A percentile compares a stretch with the other conserved stretches of the same genome.
phyloP scores from a whole-genome alignment of 140 eudicot species.

The Cichorium intybus region DNA sequence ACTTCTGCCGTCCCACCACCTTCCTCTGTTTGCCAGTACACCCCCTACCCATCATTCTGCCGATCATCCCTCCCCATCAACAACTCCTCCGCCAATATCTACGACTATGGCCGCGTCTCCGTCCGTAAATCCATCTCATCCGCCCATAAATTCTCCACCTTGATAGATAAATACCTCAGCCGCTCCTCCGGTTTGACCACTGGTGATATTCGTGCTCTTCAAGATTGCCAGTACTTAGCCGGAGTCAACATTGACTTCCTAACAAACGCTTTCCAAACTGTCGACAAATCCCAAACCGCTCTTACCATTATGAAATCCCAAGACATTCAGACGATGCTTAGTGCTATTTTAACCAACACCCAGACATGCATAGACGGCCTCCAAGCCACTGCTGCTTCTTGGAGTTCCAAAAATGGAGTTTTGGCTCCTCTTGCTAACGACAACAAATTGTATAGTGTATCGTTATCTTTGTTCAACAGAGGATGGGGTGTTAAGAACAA shows the following conservation, averaged over 20 bases:
- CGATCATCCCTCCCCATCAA: conserved; percentile 42
- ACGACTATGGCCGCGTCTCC: conserved; percentile 65
- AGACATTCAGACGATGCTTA: conserved; percentile 65
- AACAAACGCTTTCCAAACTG: conserved; percentile 29
- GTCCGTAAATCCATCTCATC: conserved; percentile 59
- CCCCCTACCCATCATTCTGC: conserved; percentile 66
- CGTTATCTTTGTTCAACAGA: conserved; percentile 60
- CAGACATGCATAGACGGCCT: conserved; percentile 76
- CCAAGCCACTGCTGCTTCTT: conserved; percentile 55
- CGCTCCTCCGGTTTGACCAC: conserved; percentile 37
- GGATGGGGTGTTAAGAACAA: conserved; percentile 58
- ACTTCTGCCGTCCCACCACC: conserved; percentile 1
- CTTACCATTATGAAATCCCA: conserved; percentile 42
- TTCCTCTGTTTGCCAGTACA: conserved; percentile 47
- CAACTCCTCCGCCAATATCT: conserved; percentile 52
- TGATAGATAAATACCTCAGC: conserved; percentile 45
- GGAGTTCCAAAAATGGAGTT: conserved; percentile 59
- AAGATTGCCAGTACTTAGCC: conserved; percentile 63
- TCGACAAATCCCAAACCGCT: conserved; percentile 34
- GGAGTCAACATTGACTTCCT: conserved; percentile 57
- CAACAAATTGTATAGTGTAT: conserved; percentile 57
- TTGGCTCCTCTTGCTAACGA: conserved; percentile 50
- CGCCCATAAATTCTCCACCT: conserved; percentile 42
- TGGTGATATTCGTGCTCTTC: conserved; percentile 52
- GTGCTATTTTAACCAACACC: conserved; percentile 68